These are phyloP conservation scores for Arabidopsis arenosa DNA, from an alignment of 345 rosid species.

Conservation along the genomic window DNA sequence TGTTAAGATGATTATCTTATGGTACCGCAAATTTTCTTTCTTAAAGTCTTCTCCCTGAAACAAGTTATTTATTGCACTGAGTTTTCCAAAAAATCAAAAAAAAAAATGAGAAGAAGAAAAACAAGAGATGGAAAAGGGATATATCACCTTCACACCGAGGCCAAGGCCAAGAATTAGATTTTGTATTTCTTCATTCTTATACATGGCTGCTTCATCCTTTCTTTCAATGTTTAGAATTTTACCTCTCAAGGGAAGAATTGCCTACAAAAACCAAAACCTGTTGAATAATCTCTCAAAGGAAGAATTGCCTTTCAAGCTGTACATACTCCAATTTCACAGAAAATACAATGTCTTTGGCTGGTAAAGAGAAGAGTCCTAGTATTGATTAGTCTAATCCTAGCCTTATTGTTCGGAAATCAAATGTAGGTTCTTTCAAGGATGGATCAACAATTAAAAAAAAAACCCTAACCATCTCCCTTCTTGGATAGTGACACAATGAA, in stretches of 20 bases:
- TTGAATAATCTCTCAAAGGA: conserved; percentile 78
- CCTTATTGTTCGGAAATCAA: background rate
- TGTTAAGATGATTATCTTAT: conserved; percentile 92
- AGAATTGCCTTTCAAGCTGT: conserved; percentile 72
- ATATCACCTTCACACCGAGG: conserved; percentile 89
- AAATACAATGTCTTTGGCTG: background rate
- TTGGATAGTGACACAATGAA: conserved; percentile 10
- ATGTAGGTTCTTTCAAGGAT: background rate
- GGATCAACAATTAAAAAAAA: conserved; percentile 6
- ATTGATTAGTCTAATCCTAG: conserved; percentile 3
- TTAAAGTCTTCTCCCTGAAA: conserved; percentile 93
- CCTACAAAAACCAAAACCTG: conserved; percentile 55
- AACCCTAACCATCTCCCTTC: background rate
- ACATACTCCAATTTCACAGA: conserved; percentile 11
- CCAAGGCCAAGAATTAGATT: conserved; percentile 95
- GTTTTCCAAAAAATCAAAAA: conserved; percentile 23
- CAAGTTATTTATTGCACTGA: conserved; percentile 19
- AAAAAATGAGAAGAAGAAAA: conserved; percentile 1
- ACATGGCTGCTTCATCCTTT: conserved; percentile 97
- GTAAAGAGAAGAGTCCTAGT: background rate
- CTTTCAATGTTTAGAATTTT: conserved; percentile 94
- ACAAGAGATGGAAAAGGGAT: conserved; percentile 22
- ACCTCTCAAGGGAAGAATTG: conserved; percentile 97
- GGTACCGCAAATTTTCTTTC: conserved; percentile 85
- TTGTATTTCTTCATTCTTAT: conserved; percentile 97